Base-by-base conservation (phyloP, 2,329 filamentous ascomycete genomes). In the Cytospora schulzeri region DNA sequence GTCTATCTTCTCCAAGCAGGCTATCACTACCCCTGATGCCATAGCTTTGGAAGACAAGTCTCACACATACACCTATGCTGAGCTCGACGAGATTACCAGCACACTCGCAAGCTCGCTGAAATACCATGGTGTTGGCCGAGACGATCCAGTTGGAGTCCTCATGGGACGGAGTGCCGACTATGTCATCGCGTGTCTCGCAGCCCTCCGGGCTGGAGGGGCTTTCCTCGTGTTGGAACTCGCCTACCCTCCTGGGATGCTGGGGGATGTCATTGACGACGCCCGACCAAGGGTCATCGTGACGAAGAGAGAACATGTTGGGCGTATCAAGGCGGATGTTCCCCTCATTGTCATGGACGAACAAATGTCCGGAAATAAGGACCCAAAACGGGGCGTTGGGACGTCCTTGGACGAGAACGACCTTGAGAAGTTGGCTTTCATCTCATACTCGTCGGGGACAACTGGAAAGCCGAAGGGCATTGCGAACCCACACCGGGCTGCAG, bases 401-500 rank as follows among this genome's bases (percentile, higher is more conserved):
- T 73, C 79, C 6, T 78, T 81, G 56, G 79, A 82, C 0, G 85
- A 88, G 9, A 82, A 88, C 70, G 91, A 93, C 71, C 76, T 93
- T 61, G 90, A 93, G 68, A 83, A 88, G 52, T 81, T 93, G 24
- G 87, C 89, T 22, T 94, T 93, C 73, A 90, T 93, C n/a, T 90
- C 89, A 1, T 93, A 93, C 76, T 91, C 89, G 1, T 91, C 88
- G 5, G 90, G 90, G 41, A 92, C 90, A 0, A 93, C 90, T 0
- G 90, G 90, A 69, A 87, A 87, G 68, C 90, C 90, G n/a, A 93
- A 93, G 76, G 90, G 90, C 62, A 93, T 94, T 72, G 89, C 89
- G 61, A 93, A 93, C 73, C 88, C 90, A 2, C 91, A 93, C 74
- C 82, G 85, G 70, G 91, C 91, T 19, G 82, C 91, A 0, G 88